Percentiles rank a stretch among this genome's conserved stretches.
Conservation (phyloP, 208 protist species). For the Porcisia hertigi region DNA sequence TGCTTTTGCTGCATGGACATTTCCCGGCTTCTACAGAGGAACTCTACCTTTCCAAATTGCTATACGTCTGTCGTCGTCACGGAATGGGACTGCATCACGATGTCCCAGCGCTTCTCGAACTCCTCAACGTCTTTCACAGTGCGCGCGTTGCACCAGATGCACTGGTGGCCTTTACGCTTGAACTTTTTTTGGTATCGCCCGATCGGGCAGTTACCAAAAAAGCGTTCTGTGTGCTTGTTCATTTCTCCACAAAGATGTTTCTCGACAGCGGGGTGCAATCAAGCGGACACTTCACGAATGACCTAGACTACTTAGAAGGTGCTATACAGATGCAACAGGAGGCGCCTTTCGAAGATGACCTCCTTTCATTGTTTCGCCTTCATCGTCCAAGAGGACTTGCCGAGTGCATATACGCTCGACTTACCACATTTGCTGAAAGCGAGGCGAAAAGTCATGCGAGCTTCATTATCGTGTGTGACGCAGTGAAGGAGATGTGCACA, state of each 20-base stretch:
- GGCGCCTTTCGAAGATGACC: not conserved
- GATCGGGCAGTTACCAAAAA: constrained; percentile 15
- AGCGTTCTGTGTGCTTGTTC: constrained; percentile 11
- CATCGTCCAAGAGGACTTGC: not conserved
- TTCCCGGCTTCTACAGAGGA: constrained; percentile 6
- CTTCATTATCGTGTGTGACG: constrained; percentile 16
- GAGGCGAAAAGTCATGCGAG: not conserved
- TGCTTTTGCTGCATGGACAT: not conserved
- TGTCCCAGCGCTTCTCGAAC: constrained; percentile 14
- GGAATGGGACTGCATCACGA: constrained; percentile 19
- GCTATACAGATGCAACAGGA: not conserved
- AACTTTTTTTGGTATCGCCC: constrained; percentile 15
- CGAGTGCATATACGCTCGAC: not conserved
- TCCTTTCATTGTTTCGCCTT: not conserved
- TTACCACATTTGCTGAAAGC: not conserved
- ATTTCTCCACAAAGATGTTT: not conserved
- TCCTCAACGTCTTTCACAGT: constrained; percentile 12
- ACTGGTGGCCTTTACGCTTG: not conserved
- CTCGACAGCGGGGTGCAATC: not conserved
- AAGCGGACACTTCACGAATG: not conserved
- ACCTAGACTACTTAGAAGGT: not conserved
- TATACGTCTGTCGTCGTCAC: constrained; percentile 22
- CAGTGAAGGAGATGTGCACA: constrained; percentile 7
- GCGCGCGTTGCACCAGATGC: not conserved
- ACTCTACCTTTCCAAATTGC: constrained; percentile 12